phyloP scores from a whole-genome alignment of 2,329 filamentous ascomycete species.

The Chrysoporthe austroafricana region DNA sequence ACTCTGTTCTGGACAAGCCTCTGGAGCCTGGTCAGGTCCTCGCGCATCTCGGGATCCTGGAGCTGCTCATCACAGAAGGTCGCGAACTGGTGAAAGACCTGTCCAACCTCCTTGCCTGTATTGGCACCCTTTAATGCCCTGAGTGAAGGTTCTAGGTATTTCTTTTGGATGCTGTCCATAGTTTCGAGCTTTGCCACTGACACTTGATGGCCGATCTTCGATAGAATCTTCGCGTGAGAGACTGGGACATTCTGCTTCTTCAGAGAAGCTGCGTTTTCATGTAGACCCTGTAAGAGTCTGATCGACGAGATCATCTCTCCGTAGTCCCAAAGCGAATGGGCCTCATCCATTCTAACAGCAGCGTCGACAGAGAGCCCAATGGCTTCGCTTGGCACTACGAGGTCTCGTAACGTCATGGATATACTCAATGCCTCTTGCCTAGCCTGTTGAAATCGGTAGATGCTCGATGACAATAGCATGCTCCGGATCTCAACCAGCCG shows the following conservation, averaged over 20 bases:
- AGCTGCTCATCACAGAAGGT: conserved; percentile 94
- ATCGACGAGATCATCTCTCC: conserved; percentile 90
- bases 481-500: conserved; percentile 75
- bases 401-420: conserved; percentile 78
- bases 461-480: conserved; percentile 73
- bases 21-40: conserved; percentile 81
- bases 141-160: conserved; percentile 84
- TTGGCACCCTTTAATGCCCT: conserved; percentile 73
- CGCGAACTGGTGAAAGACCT: conserved; percentile 94
- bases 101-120: conserved; percentile 74
- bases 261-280: conserved; percentile 58
- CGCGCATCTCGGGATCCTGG: conserved; percentile 80
- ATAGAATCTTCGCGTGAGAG: conserved; percentile 77
- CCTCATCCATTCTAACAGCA: conserved; percentile 78
- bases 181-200: conserved; percentile 90
- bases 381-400: conserved; percentile 70
- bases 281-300: conserved; percentile 78
- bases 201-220: conserved; percentile 85
- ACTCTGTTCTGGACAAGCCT: conserved; percentile 80
- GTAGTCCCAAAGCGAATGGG: conserved; percentile 91
- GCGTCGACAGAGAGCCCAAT: conserved; percentile 79
- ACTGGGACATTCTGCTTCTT: conserved; percentile 73
- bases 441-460: conserved; percentile 79
- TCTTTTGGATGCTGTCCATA: conserved; percentile 84
- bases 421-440: conserved; percentile 86